phyloP scores from a whole-genome alignment of 805 yeast genomes.

The Scheffersomyces amazonensis region DNA sequence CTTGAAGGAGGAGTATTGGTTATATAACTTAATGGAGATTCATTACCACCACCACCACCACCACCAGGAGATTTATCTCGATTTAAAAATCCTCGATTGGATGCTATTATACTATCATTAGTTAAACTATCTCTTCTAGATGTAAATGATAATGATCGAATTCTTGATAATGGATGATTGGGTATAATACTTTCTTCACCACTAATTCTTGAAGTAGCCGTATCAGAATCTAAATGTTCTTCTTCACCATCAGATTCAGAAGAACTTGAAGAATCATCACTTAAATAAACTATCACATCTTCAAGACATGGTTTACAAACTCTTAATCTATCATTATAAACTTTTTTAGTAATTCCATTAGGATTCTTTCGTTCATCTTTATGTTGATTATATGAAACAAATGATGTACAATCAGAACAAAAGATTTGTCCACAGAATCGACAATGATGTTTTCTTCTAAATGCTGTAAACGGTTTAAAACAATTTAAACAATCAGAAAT shows the following conservation, averaged over 20 bases:
- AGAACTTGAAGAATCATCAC: conserved; percentile 57
- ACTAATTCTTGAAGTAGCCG: conserved; percentile 9
- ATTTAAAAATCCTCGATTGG: neutral
- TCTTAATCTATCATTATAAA: conserved; percentile 66
- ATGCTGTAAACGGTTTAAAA: conserved; percentile 75
- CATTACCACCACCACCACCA: neutral
- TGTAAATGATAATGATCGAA: conserved; percentile 25
- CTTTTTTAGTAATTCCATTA: conserved; percentile 27
- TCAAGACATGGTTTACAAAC: conserved; percentile 76
- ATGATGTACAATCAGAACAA: conserved; percentile 76
- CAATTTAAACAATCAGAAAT: conserved; percentile 87
- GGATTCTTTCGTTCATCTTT: conserved; percentile 29
- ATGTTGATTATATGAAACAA: conserved; percentile 57
- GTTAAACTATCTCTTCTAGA: conserved; percentile 10
- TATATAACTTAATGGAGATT: neutral
- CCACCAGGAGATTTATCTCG: neutral
- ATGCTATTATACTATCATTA: neutral
- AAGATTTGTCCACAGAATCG: conserved; percentile 95
- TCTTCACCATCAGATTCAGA: conserved; percentile 30
- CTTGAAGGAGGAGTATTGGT: conserved; percentile 4
- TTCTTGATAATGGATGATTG: conserved; percentile 24
- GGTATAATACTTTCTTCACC: conserved; percentile 17
- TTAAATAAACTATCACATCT: conserved; percentile 64
- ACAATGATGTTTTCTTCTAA: conserved; percentile 91
- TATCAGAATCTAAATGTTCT: conserved; percentile 13